Conservation (phyloP, 805 yeast species). For the Hanseniaspora vineae region DNA sequence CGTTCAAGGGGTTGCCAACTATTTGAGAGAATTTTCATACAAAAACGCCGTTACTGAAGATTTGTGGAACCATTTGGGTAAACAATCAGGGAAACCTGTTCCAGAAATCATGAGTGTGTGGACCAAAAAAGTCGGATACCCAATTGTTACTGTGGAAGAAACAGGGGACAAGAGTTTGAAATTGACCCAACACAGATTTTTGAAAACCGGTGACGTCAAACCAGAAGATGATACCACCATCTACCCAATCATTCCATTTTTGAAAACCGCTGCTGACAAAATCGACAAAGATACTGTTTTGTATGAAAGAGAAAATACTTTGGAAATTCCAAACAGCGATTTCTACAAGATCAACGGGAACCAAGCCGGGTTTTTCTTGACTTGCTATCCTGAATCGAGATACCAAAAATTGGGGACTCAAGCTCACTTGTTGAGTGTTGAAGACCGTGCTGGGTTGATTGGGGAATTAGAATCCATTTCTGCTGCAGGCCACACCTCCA, state of each 20-base stretch:
- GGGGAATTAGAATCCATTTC: slow-evolving; percentile 71
- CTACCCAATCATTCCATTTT: slow-evolving; percentile 61
- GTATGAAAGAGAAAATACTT: slow-evolving; percentile 33
- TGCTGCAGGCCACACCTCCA: slow-evolving; percentile 53
- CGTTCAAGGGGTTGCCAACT: slow-evolving; percentile 67
- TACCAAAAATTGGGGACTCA: slow-evolving; percentile 54
- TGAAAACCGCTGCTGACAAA: slow-evolving; percentile 40
- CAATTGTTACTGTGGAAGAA: slow-evolving; percentile 56
- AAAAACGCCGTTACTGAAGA: slow-evolving; percentile 69
- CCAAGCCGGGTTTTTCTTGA: slow-evolving; percentile 64
- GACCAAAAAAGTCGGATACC: slow-evolving; percentile 72
- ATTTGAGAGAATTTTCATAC: slow-evolving; percentile 63
- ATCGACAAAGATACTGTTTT: slow-evolving; percentile 48
- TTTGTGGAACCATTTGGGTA: slow-evolving; percentile 61
- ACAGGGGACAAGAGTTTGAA: slow-evolving; percentile 47
- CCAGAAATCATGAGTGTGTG: slow-evolving; percentile 63
- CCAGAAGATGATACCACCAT: slow-evolving; percentile 58
- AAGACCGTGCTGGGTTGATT: slow-evolving; percentile 67
- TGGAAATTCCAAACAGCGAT: slow-evolving; percentile 29
- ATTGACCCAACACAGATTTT: slow-evolving; percentile 60
- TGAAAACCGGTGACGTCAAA: slow-evolving; percentile 65
- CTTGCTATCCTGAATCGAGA: slow-evolving; percentile 55
- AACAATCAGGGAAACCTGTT: slow-evolving; percentile 62
- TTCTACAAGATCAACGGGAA: slow-evolving; percentile 64
- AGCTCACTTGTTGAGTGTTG: slow-evolving; percentile 48